Conservation (phyloP, 371 early-diverging fungal genomes). For the Zancudomyces culisetae region DNA sequence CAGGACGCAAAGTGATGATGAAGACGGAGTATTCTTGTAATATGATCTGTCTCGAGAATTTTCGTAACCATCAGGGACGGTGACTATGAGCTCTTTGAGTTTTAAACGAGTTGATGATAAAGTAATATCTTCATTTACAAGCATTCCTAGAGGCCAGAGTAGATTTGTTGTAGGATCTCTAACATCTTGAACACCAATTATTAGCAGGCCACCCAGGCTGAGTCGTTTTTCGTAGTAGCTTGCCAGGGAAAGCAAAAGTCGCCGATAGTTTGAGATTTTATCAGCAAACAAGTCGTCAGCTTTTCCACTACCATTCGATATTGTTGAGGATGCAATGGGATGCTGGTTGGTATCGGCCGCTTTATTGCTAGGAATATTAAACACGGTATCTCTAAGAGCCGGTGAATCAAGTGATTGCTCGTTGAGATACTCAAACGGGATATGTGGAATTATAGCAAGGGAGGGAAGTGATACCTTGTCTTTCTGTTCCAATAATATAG, state of each 20-base stretch:
- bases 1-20: no score
- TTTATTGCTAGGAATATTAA: no score
- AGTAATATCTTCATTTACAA: slow-evolving; percentile 53
- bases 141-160: slow-evolving; percentile 53
- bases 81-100: slow-evolving; percentile 62
- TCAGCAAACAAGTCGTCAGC: not conserved
- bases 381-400: no score
- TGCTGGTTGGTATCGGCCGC: no score
- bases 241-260: slow-evolving; percentile 35
- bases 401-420: no score
- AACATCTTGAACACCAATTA: slow-evolving; percentile 52
- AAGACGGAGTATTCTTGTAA: no score
- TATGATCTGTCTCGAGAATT: not conserved
- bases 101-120: slow-evolving; percentile 32
- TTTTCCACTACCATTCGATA: not conserved
- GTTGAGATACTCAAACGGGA: slow-evolving; percentile 26
- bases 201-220: slow-evolving; percentile 37
- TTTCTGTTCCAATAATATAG: not conserved
- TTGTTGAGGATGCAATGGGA: no score
- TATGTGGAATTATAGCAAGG: slow-evolving; percentile 41
- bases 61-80: slow-evolving; percentile 63
- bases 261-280: no score
- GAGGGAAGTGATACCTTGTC: slow-evolving; percentile 22
- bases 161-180: slow-evolving; percentile 30
- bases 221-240: slow-evolving; percentile 30